Evolutionary conservation across 2,329 filamentous ascomycete species (phyloP).

Genomic region (Fusarium coffeatum): DNA sequence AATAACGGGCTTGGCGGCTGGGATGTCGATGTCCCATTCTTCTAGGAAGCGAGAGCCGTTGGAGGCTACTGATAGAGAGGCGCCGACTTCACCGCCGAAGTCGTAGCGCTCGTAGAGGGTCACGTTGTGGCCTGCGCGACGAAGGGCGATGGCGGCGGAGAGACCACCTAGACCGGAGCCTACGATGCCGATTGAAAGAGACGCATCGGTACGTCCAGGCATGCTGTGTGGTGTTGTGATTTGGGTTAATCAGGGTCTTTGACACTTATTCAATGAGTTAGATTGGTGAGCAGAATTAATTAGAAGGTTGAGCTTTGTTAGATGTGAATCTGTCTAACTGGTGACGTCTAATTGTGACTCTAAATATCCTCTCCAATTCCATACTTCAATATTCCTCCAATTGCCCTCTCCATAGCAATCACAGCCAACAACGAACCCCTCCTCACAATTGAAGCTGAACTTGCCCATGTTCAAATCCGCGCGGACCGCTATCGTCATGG

Average conservation of each 20-base stretch:
- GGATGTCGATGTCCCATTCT: constrained; percentile 63
- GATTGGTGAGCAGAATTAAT: not conserved
- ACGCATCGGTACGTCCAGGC: constrained; percentile 17
- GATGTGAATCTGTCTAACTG: not conserved
- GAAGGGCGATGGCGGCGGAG: constrained; percentile 63
- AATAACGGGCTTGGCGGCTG: constrained; percentile 14
- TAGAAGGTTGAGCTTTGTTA: too few relatives aligned
- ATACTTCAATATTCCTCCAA: too few relatives aligned
- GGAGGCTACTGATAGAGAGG: constrained; percentile 70
- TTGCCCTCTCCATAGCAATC: not conserved
- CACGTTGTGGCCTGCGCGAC: constrained; percentile 63
- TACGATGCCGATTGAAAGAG: constrained; percentile 43
- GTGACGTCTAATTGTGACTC: not conserved
- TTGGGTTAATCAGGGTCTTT: not conserved
- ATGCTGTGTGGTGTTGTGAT: not conserved
- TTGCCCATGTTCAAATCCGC: not conserved
- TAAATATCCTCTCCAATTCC: not conserved
- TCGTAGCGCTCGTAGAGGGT: constrained; percentile 66
- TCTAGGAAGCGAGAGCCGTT: constrained; percentile 73
- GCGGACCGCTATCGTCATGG: constrained; percentile 17
- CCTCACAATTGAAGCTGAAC: not conserved
- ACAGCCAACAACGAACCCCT: not conserved
- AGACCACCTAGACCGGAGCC: constrained; percentile 65
- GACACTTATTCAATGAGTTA: not conserved
- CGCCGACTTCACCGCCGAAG: constrained; percentile 71